phyloP scores from a whole-genome alignment of 2,329 filamentous ascomycete species.

The Scleromitrula shiraiana region DNA sequence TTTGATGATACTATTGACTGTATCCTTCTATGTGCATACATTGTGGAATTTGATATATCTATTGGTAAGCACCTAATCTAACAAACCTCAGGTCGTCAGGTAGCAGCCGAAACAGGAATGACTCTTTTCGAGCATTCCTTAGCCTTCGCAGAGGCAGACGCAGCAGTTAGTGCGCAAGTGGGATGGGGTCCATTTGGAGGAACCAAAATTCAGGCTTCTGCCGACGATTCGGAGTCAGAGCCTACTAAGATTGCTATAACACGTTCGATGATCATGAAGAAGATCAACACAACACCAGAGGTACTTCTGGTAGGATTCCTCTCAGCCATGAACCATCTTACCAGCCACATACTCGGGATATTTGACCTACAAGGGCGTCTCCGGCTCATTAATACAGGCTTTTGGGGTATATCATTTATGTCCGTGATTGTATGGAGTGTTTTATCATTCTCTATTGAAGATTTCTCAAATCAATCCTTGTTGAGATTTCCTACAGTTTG shows the following conservation, averaged over 20 bases:
- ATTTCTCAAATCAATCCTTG: constrained; percentile 55
- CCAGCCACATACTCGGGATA: constrained; percentile 74
- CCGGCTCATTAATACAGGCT: constrained; percentile 76
- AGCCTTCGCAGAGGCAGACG: constrained; percentile 91
- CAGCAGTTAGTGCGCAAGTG: constrained; percentile 72
- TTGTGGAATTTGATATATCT: too few species aligned
- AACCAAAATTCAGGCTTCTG: constrained; percentile 17
- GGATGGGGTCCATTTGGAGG: constrained; percentile 52
- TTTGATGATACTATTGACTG: too few species aligned
- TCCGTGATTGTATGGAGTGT: constrained; percentile 72
- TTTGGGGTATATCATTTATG: constrained; percentile 92
- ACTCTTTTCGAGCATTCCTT: constrained; percentile 93
- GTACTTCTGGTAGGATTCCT: constrained; percentile 79
- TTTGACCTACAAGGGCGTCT: constrained; percentile 71
- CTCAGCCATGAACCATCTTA: constrained; percentile 82
- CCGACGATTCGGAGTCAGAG: constrained; percentile 18
- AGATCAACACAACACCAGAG: constrained; percentile 84
- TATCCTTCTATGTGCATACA: too few species aligned
- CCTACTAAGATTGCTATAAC: constrained; percentile 43
- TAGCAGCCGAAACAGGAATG: constrained; percentile 86
- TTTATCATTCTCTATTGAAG: constrained; percentile 51
- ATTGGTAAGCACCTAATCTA: constrained; percentile 4
- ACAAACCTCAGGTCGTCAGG: constrained; percentile 40
- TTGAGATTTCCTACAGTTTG: constrained; percentile 89
- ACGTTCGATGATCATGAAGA: constrained; percentile 61